phyloP scores from a whole-genome alignment of 1,284 basidiomycete species.

The Irpex rosettiformis region DNA sequence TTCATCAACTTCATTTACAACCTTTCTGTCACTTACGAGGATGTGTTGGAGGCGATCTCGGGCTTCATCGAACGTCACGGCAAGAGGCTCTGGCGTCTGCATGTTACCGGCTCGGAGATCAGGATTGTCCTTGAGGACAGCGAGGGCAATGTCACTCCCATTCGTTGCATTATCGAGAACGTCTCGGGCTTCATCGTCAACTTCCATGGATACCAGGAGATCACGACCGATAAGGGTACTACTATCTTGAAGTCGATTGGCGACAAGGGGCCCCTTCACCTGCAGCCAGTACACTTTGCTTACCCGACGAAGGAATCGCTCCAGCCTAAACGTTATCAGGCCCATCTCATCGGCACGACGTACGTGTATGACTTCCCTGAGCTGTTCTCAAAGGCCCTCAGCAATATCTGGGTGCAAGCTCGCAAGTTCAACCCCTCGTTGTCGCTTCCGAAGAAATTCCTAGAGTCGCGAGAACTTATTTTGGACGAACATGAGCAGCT shows the following conservation, averaged over 20 bases:
- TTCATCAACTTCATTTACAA: conserved; percentile 99
- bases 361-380: conserved; percentile 99
- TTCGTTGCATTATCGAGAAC: conserved; percentile 98
- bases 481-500: conserved; percentile 91
- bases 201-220: conserved; percentile 99
- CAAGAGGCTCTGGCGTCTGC: conserved; percentile 96
- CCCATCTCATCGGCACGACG: conserved; percentile 97
- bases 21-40: conserved; percentile 92
- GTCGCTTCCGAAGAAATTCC: conserved; percentile 71
- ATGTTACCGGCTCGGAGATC: conserved; percentile 97
- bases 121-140: conserved; percentile 91
- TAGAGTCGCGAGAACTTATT: conserved; percentile 89
- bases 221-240: conserved; percentile 91
- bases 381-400: conserved; percentile 94
- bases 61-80: conserved; percentile 99
- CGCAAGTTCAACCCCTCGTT: conserved; percentile 65
- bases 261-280: conserved; percentile 88
- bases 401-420: conserved; percentile 87
- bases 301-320: conserved; percentile 99
- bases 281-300: conserved; percentile 88
- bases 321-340: conserved; percentile 98
- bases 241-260: conserved; percentile 96
- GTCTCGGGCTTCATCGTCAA: conserved; percentile 99
- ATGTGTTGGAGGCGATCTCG: conserved; percentile 92
- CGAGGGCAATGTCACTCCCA: conserved; percentile 91